A percentile compares a stretch with the other conserved stretches of the same genome.
Conservation (phyloP, 371 early-diverging fungal species). For the Actinomortierella ambigua region DNA sequence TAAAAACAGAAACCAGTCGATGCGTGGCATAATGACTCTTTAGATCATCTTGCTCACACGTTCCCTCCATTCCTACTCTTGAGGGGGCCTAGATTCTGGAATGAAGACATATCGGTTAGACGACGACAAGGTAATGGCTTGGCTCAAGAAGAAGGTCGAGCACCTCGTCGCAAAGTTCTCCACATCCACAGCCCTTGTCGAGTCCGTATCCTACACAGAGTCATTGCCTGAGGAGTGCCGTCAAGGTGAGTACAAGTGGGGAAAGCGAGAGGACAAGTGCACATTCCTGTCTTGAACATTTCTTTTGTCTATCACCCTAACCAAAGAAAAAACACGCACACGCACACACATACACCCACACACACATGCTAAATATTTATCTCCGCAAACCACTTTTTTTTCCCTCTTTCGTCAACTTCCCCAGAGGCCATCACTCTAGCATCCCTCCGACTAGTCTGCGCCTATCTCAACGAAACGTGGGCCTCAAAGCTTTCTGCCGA, state of each 20-base stretch:
- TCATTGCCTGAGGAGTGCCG: conserved; percentile 24
- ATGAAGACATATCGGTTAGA: conserved; percentile 24
- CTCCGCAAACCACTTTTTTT: not conserved
- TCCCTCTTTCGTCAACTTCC: not conserved
- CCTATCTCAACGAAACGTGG: conserved; percentile 34
- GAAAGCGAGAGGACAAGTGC: too few species aligned
- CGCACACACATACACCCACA: not conserved
- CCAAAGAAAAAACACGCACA: too few species aligned
- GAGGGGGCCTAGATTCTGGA: not conserved
- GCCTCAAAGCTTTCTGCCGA: conserved; percentile 22
- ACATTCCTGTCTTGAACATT: too few species aligned
- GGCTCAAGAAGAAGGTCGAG: conserved; percentile 37
- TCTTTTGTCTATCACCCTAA: too few species aligned
- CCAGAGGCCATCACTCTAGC: conserved; percentile 37
- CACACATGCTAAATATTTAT: not conserved
- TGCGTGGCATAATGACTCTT: too few species aligned
- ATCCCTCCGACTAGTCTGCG: conserved; percentile 18
- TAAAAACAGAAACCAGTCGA: too few species aligned
- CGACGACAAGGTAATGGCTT: conserved; percentile 17
- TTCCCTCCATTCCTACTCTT: too few species aligned
- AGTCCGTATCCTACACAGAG: conserved; percentile 40
- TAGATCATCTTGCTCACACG: too few species aligned
- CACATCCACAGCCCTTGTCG: conserved; percentile 9
- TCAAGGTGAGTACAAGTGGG: conserved; percentile 18
- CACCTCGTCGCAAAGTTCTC: conserved; percentile 15